These are phyloP conservation scores for Phytophthora europaea DNA, from an alignment of 352 stramenopile genomes.

Conservation along the genomic window DNA sequence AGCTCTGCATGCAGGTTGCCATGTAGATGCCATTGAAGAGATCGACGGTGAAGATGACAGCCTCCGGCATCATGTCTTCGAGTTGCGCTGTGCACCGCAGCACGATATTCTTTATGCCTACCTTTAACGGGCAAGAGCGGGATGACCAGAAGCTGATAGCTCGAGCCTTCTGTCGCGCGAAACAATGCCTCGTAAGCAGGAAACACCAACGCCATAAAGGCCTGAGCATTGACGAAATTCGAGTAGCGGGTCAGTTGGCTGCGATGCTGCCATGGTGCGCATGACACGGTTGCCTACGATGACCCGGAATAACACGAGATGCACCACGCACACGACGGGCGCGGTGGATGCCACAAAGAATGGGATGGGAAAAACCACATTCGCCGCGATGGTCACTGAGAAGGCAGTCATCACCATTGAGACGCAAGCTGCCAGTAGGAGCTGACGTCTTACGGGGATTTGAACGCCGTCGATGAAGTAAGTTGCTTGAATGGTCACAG, in stretches of 20 bases:
- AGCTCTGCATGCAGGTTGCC: slow-evolving; percentile 28
- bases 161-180: slow-evolving; percentile 8
- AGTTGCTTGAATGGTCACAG: slow-evolving; percentile 7
- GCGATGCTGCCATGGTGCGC: background rate
- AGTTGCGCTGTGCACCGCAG: slow-evolving; percentile 8
- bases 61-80: slow-evolving; percentile 27
- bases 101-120: slow-evolving; percentile 14
- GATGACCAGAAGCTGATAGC: slow-evolving; percentile 19
- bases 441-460: background rate
- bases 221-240: slow-evolving; percentile 13
- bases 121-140: slow-evolving; percentile 14
- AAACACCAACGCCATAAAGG: slow-evolving; percentile 10
- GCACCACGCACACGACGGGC: background rate
- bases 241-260: slow-evolving; percentile 6
- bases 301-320: background rate
- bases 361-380: slow-evolving; percentile 16
- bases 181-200: slow-evolving; percentile 22
- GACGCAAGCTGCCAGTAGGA: slow-evolving; percentile 1
- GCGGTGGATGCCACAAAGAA: slow-evolving; percentile 6
- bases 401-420: slow-evolving; percentile 3
- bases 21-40: slow-evolving; percentile 36
- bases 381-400: background rate
- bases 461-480: slow-evolving; percentile 14
- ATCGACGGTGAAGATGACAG: slow-evolving; percentile 33
- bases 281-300: background rate